Evolutionary conservation across 1,284 basidiomycete species (phyloP).

Genomic region (Irpex lacteus): DNA sequence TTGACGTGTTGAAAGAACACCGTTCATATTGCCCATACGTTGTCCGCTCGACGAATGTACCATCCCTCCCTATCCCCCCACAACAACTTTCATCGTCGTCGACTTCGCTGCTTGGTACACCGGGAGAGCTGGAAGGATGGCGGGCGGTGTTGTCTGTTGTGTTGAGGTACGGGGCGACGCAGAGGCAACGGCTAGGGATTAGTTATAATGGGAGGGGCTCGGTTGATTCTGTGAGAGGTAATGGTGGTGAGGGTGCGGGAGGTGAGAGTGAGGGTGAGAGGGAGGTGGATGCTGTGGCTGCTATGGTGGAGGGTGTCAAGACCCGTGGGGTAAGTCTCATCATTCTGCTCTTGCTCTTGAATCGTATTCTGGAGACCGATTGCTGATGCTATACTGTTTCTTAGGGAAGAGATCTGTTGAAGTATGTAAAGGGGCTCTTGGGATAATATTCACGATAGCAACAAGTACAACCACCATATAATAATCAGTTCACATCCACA

Average conservation of each 20-base stretch:
- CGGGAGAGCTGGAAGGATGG: slow-evolving; percentile 67
- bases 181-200: slow-evolving; percentile 47
- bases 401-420: slow-evolving; percentile 68
- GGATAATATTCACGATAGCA: slow-evolving; percentile 35
- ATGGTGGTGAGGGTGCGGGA: slow-evolving; percentile 25
- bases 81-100: slow-evolving; percentile 21
- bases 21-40: slow-evolving; percentile 80
- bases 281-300: slow-evolving; percentile 57
- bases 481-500: not conserved
- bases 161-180: slow-evolving; percentile 58
- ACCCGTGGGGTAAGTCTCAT: slow-evolving; percentile 55
- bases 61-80: slow-evolving; percentile 45
- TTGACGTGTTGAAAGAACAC: slow-evolving; percentile 77
- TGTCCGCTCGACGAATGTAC: slow-evolving; percentile 64
- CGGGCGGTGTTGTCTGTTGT: slow-evolving; percentile 65
- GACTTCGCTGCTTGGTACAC: slow-evolving; percentile 30
- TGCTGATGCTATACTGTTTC: not conserved
- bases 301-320: slow-evolving; percentile 74
- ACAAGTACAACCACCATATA: not conserved
- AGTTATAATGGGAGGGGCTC: slow-evolving; percentile 8
- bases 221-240: not conserved
- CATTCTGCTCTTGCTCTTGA: not conserved
- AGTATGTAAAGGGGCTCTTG: slow-evolving; percentile 69
- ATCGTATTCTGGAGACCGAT: too few species aligned
- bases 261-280: not conserved